Evolutionary conservation across 257 asterid species (phyloP), one percentile per base, ranked within the genome.

Genomic region (Primulina huaijiensis): DNA sequence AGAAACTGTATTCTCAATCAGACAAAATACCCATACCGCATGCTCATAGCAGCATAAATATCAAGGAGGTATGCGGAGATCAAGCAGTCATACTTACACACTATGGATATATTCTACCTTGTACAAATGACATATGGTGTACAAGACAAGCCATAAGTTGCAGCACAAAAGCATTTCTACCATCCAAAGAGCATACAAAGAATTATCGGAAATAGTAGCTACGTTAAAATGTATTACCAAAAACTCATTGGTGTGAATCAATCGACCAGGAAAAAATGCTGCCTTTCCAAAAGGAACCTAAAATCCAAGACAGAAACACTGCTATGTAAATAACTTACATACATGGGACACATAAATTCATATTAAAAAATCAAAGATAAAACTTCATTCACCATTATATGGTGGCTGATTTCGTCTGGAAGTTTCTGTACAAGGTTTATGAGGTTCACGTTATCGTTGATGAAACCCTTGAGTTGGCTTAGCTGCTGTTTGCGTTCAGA

Each of bases 221-320:
- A 23, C 25, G 25, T 16, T 29, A 10, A 43, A 62, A 60, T 6
- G 30, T 27, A 46, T 74, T 86, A 93, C 97, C 99, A 79, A 62
- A 43, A 89, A 85, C 69, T 93, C 96, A 83, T 90, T 90, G 69
- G 99, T 88, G 79, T 93, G 96, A 77, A 92, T 82, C 82, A 93
- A 75, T 66, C 82, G 87, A 17, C 97, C 97, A 0, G 97, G 97
- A 19, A 90, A 93, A 77, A 89, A 93, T 0, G 96, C 99, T 2
- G 96, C 99, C 80, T 84, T 87, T 5, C 99, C 99, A 73, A 87
- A 89, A 0, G 99, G 99, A 68, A 90, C 96, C 96, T 89, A 73
- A 17, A 64, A 71, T 74, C 68, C 60, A 65, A 59, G 14, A 21
- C 29, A 50, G 17, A 67, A 31, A 9, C 38, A 35, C 33, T 50